Evolutionary conservation across 176 grass and related monocot species (phyloP), one percentile per base, ranked within the genome.

Genomic region (Raddia distichophylla): DNA sequence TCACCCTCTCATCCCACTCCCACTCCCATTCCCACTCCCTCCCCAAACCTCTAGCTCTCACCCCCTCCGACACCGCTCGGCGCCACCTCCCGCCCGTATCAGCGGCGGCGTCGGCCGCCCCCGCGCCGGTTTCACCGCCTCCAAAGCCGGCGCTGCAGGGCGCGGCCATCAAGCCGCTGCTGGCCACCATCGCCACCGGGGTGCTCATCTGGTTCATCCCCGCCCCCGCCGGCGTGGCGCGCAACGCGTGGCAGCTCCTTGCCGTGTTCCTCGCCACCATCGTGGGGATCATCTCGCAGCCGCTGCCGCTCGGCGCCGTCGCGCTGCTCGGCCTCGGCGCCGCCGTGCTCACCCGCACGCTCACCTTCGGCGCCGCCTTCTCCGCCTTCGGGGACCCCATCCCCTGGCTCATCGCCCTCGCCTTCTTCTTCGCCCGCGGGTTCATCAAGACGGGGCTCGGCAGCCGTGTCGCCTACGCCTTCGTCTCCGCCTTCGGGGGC

Each of bases 401-500:
- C 76, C 93, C 96, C 2, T 99, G 96, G 96, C 91, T 99, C 84
- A 99, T 99, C 82, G 96, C 93, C 35, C 96, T 99, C 19, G 96
- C 96, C 73, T 99, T 99, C 91, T 99, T 99, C 89, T 99, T 99
- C 61, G 96, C 96, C 0, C 89, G 93, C 0, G 96, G 96, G 0
- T 99, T 99, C 84, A 99, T 99, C 86, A 99, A 99, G 85, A 99
- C 96, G 0, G 93, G 96, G 1, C 91, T 99, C 13, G 93, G 96
- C 0, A 95, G 79, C 65, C 93, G 96, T 27, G 87, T 99, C 16
- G 96, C 96, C 5, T 99, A 95, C 74, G 88, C 85, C 78, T 99
- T 99, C 87, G 96, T 99, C 22, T 82, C 93, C 16, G 91, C 90
- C 15, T 99, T 99, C 73, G 96, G 93, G 0, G 74, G 80, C 51